Evolutionary conservation across 192 early-diverging fungal species (phyloP), one percentile per base, ranked within the genome.

Genomic region (Phycomyces nitens): DNA sequence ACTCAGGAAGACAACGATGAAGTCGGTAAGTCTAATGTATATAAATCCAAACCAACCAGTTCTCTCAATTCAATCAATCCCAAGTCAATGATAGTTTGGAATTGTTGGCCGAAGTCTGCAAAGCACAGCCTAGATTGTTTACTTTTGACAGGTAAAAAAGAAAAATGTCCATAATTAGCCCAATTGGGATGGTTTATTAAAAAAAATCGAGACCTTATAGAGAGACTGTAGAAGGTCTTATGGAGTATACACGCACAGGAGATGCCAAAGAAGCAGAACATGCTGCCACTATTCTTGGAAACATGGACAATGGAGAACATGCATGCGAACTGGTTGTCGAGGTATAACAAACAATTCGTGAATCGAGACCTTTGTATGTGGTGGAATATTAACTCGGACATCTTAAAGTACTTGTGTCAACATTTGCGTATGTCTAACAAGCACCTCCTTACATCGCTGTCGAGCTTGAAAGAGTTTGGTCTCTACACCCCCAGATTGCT

Each of bases 71-170:
- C 18, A 42, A 20, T 10, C 49, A 20, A 20, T 58, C 3, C 38
- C 12, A 53, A 78, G 80, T 72, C 2, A 71, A 73, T 0, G 75
- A 84, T 62, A 80, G 73, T n/a, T 61, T 94, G 16, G 73, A 84
- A 24, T 81, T 86, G 2, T 67, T 98, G 65, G 82, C 93, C 16
- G 72, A 84, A 54, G 88, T 91, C 62, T 80, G 88, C n/a, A 89
- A 88, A 63, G 74, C 80, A 0, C 79, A 83, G 56, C 87, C 89
- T 18, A 69, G 65, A 43, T 49, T 54, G 60, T 39, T 34, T 4
- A 52, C 41, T 16, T 47, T 70, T 52, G 62, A 66, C 50, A 62
- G 26, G 60, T 79, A 47, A 23, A 23, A 18, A 14, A 16, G 14
- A 38, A 22, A 40, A 1, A 1, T 7, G 3, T 7, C 2, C 40